Percentiles rank a stretch among this genome's conserved stretches.
phyloP scores from a whole-genome alignment of 2,329 filamentous ascomycete genomes.

The Whalleya microplaca region DNA sequence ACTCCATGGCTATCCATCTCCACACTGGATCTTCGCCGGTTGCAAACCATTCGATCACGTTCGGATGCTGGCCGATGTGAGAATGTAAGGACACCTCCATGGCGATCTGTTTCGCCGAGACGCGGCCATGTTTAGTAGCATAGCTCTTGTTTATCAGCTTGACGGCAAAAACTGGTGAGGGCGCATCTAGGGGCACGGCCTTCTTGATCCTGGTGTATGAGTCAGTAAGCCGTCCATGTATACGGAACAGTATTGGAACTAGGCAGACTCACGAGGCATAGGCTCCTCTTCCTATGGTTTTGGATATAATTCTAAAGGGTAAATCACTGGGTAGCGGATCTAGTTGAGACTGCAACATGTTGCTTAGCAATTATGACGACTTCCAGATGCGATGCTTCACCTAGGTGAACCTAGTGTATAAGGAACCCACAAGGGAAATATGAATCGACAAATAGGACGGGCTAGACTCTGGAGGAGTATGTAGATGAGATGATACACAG shows the following conservation, averaged over 20 bases:
- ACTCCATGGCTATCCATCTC: conserved; percentile 99
- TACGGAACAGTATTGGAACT: conserved; percentile 11
- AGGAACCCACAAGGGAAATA: conserved; percentile 3
- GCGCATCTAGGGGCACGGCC: conserved; percentile 72
- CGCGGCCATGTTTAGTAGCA: conserved; percentile 83
- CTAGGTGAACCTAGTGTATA: conserved; percentile 1
- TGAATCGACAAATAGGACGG: not conserved
- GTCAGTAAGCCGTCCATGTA: conserved; percentile 21
- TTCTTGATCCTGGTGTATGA: conserved; percentile 77
- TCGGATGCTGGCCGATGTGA: conserved; percentile 84
- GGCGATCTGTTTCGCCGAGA: conserved; percentile 85
- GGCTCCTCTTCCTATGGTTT: conserved; percentile 93
- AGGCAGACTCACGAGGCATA: conserved; percentile 81
- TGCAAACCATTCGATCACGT: conserved; percentile 92
- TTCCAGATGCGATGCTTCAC: conserved; percentile 13
- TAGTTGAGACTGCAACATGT: conserved; percentile 78
- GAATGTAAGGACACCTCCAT: conserved; percentile 92
- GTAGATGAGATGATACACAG: too few species aligned
- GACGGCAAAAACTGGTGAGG: conserved; percentile 85
- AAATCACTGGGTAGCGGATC: conserved; percentile 83
- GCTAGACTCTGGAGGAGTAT: not conserved
- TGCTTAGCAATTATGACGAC: conserved; percentile 27
- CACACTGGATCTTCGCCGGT: conserved; percentile 84
- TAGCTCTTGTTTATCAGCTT: conserved; percentile 99
- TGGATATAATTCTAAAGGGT: conserved; percentile 92